phyloP scores from a whole-genome alignment of 306 rosid species.

The Glycine tomentella region DNA sequence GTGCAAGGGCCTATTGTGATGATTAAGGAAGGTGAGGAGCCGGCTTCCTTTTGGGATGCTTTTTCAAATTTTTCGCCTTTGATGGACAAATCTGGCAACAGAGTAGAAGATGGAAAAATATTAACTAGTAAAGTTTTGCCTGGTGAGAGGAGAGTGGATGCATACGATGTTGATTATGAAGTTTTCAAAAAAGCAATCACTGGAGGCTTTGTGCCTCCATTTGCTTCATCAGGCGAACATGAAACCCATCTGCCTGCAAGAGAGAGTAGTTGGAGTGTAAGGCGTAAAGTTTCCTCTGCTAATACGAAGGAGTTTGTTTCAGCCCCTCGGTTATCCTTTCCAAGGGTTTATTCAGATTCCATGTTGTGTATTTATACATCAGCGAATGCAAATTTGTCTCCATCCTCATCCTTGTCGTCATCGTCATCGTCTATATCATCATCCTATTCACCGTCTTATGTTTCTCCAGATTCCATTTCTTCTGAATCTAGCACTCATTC shows the following conservation, averaged over 20 bases:
- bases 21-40: constrained; percentile 88
- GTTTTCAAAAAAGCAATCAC: constrained; percentile 82
- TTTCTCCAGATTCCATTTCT: constrained; percentile 85
- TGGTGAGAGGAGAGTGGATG: constrained; percentile 75
- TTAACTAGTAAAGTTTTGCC: constrained; percentile 48
- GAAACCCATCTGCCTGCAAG: constrained; percentile 97
- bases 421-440: constrained; percentile 37
- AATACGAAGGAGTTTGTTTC: constrained; percentile 78
- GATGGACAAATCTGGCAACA: constrained; percentile 72
- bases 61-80: constrained; percentile 78
- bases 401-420: constrained; percentile 56
- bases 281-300: constrained; percentile 80
- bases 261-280: constrained; percentile 90
- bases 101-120: constrained; percentile 53
- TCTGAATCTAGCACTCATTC: constrained; percentile 80
- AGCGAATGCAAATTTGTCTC: constrained; percentile 56
- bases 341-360: constrained; percentile 88
- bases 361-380: constrained; percentile 68
- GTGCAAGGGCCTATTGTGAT: constrained; percentile 77
- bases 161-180: constrained; percentile 83
- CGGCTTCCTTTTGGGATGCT: constrained; percentile 76
- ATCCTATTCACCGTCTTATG: constrained; percentile 68
- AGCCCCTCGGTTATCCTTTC: constrained; percentile 71
- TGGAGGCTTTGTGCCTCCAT: constrained; percentile 97
- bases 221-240: constrained; percentile 81